Percentiles rank a stretch among this genome's conserved stretches.
Conservation (phyloP, 768 basidiomycete genomes). For the Gloeopeniophorella convolvens region DNA sequence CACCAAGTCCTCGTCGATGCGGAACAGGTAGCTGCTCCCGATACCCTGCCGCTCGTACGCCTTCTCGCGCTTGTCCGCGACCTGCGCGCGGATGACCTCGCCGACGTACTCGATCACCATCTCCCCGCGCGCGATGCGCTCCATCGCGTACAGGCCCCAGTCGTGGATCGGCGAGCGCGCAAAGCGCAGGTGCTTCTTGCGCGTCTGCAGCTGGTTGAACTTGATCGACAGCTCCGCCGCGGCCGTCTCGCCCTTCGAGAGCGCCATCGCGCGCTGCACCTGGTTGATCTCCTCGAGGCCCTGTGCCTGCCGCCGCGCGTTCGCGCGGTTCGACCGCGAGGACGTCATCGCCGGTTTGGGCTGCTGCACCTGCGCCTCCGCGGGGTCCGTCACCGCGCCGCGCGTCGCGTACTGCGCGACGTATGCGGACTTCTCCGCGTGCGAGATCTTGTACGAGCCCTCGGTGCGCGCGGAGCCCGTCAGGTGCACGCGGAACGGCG, state of each 20-base stretch:
- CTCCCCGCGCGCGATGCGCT: slow-evolving; percentile 86
- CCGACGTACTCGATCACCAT: slow-evolving; percentile 99
- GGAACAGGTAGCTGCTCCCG: slow-evolving; percentile 94
- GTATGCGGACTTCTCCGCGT: slow-evolving; percentile 85
- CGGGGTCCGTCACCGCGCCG: slow-evolving; percentile 35
- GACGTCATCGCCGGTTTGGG: slow-evolving; percentile 55
- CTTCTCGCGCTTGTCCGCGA: slow-evolving; percentile 96
- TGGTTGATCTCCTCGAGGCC: slow-evolving; percentile 94
- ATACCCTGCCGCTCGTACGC: slow-evolving; percentile 96
- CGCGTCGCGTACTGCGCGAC: slow-evolving; percentile 83
- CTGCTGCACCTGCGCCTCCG: slow-evolving; percentile 41
- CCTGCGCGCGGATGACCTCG: slow-evolving; percentile 90
- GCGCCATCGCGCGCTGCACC: slow-evolving; percentile 70
- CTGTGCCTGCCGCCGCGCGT: slow-evolving; percentile 83
- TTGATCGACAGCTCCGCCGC: slow-evolving; percentile 77
- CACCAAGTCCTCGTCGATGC: slow-evolving; percentile 96
- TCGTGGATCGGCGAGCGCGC: slow-evolving; percentile 95
- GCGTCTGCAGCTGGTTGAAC: slow-evolving; percentile 96
- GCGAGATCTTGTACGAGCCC: slow-evolving; percentile 92
- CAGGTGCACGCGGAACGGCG: slow-evolving; percentile 64
- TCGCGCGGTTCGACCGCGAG: slow-evolving; percentile 87
- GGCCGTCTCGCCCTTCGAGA: slow-evolving; percentile 69
- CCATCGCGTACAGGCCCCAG: slow-evolving; percentile 98
- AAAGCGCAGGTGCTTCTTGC: slow-evolving; percentile 97
- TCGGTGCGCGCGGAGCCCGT: slow-evolving; percentile 90